Conservation (phyloP, 169 alveolate species). For the Eimeria falciformis region DNA sequence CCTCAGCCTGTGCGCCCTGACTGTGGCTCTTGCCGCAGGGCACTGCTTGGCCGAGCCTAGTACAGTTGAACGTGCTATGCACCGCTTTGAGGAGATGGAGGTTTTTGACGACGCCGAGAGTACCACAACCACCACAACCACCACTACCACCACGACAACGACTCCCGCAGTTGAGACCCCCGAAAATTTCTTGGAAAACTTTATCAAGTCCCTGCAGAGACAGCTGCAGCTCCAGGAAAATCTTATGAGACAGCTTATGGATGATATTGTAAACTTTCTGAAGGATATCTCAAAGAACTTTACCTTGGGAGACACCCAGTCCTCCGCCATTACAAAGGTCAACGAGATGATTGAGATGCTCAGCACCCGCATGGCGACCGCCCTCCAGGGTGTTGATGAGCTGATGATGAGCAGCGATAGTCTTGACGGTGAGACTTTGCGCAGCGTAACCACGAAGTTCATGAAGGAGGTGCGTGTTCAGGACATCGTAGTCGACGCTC, state of each 20-base stretch:
- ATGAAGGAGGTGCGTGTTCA: conserved; percentile 32
- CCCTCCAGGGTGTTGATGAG: conserved; percentile 2
- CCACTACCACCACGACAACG: conserved; percentile 16
- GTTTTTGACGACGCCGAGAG: not conserved
- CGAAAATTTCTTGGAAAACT: conserved; percentile 1
- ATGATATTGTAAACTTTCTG: conserved; percentile 4
- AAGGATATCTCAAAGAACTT: not conserved
- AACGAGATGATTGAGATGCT: conserved; percentile 35
- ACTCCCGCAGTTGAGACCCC: not conserved
- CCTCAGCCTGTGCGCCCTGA: conserved; percentile 12
- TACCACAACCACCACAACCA: not conserved
- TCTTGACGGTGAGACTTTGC: not conserved
- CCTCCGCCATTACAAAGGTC: conserved; percentile 12
- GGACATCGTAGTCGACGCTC: conserved; percentile 43
- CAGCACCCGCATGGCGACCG: conserved; percentile 39
- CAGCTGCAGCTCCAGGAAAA: conserved; percentile 52
- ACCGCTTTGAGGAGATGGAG: not conserved
- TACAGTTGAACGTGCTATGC: not conserved
- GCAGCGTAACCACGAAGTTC: conserved; percentile 10
- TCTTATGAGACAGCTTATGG: conserved; percentile 31
- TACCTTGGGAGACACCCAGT: conserved; percentile 14
- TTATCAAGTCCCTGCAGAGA: conserved; percentile 30
- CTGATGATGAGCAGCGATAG: not conserved
- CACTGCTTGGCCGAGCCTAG: not conserved
- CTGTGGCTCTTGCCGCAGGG: conserved; percentile 45